Base-by-base conservation (phyloP, 164 flowering plant species). In the Stephania japonica region DNA sequence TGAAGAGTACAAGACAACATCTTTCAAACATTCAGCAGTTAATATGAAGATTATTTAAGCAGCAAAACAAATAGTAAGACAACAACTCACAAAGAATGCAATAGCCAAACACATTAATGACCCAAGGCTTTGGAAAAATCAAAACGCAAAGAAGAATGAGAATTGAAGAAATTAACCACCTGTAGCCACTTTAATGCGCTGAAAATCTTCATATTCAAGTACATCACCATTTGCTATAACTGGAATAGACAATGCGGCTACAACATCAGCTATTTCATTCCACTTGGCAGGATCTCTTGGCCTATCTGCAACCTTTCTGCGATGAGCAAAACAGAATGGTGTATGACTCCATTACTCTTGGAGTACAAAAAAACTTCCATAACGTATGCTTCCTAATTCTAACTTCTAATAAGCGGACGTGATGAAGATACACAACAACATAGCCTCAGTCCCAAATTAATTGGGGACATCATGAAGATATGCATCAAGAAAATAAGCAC, bases 261-360 rank as follows among this genome's bases (percentile, higher is more conserved):
- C 97, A 81, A 94, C 76, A 83, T 94, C 94, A 75, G 97, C 91
- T 85, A 94, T 94, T 76, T 89, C 95, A 84, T 75, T 77, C 99
- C 97, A 94, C 76, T 86, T 88, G 44, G 99, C 99, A 73, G 99
- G 96, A 90, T 94, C 97, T 79, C 93, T 85, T 47, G 97, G 97
- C 79, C 99, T 88, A 80, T 94, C 99, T 50, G 89, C 84, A 81
- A 94, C 89, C 83, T 75, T 88, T 82, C 97, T 92, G 89, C 81
- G 80, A 73, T 73, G 78, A 44, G 70, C 68, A 69, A 61, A 78
- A 62, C 42, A 76, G 11, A 53, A 67, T 49, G 24, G 23, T 50
- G 77, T 72, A 32, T 7, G 53, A 53, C 11, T 66, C 66, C 21
- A 23, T 26, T 59, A 59, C n/a, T 41, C 42, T 21, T 5, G 26